phyloP scores from a whole-genome alignment of 768 basidiomycete species.

The Arthromyces matolae region DNA sequence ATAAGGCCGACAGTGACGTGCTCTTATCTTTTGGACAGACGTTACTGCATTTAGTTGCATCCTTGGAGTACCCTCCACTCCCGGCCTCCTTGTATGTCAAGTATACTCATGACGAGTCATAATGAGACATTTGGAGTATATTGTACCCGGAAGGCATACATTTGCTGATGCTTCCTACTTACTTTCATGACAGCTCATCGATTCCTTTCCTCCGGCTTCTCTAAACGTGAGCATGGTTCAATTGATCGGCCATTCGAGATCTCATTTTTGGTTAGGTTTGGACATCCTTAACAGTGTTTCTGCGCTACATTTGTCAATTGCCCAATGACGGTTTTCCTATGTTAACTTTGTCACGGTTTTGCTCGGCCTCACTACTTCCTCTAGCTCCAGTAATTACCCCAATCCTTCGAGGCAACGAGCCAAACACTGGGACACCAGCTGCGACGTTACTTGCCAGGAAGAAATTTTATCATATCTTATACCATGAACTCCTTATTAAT shows the following conservation, averaged over 20 bases:
- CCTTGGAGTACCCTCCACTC: conserved; percentile 61
- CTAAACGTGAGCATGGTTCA: conserved; percentile 53
- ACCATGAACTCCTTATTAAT: too few species aligned
- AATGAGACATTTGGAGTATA: conserved; percentile 74
- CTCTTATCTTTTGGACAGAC: conserved; percentile 52
- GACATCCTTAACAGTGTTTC: conserved; percentile 70
- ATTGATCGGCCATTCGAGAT: not conserved
- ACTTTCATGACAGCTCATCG: conserved; percentile 32
- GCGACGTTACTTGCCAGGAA: conserved; percentile 21
- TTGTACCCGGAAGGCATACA: not conserved
- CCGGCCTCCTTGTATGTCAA: conserved; percentile 49
- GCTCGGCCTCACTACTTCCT: not conserved
- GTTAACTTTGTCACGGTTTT: not conserved
- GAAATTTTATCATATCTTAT: conserved; percentile 44
- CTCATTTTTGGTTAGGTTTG: conserved; percentile 48
- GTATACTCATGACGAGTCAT: conserved; percentile 49
- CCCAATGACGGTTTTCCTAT: conserved; percentile 22
- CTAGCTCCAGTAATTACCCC: conserved; percentile 62
- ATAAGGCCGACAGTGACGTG: conserved; percentile 28
- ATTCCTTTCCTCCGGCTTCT: conserved; percentile 39
- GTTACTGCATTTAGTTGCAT: conserved; percentile 49
- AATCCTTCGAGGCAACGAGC: conserved; percentile 59
- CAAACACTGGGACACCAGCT: conserved; percentile 10
- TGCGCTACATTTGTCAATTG: conserved; percentile 60
- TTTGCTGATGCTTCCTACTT: not conserved